A percentile compares a stretch with the other conserved stretches of the same genome.
phyloP scores from a whole-genome alignment of 176 grass and related monocot species.

The Oryza australiensis region DNA sequence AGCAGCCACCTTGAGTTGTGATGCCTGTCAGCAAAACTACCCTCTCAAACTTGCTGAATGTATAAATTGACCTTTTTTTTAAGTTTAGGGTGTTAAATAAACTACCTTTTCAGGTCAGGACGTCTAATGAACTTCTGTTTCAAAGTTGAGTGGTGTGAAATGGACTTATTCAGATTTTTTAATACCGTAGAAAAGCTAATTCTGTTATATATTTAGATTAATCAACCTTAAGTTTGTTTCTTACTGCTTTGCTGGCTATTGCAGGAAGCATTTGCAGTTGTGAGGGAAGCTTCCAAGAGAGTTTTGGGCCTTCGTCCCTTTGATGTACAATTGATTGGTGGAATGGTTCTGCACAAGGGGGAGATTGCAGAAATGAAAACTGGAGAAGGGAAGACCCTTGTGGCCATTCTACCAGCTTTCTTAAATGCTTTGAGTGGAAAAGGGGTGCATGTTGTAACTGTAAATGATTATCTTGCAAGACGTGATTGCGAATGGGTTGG shows the following conservation, averaged over 20 bases:
- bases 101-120: too few relatives aligned
- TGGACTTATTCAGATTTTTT: not conserved
- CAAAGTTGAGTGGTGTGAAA: not conserved
- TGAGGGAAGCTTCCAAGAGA: conserved; percentile 97
- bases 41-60: not conserved
- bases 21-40: not conserved
- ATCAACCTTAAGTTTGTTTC: not conserved
- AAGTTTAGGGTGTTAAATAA: not conserved
- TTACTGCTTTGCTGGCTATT: conserved; percentile 9
- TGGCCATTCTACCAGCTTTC: conserved; percentile 89
- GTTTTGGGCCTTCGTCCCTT: conserved; percentile 91
- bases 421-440: conserved; percentile 94
- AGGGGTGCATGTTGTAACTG: conserved; percentile 94
- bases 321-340: conserved; percentile 90
- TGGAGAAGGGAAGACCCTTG: conserved; percentile 97
- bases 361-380: conserved; percentile 99
- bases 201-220: conserved; percentile 8
- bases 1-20: not conserved
- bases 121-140: not conserved
- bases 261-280: conserved; percentile 94
- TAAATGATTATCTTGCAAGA: conserved; percentile 97
- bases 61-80: not conserved
- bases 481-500: conserved; percentile 99
- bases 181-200: conserved; percentile 1
- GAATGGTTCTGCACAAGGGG: conserved; percentile 95